Evolutionary conservation across 345 rosid species (phyloP).

Genomic region (Mallotus nudiflorus): DNA sequence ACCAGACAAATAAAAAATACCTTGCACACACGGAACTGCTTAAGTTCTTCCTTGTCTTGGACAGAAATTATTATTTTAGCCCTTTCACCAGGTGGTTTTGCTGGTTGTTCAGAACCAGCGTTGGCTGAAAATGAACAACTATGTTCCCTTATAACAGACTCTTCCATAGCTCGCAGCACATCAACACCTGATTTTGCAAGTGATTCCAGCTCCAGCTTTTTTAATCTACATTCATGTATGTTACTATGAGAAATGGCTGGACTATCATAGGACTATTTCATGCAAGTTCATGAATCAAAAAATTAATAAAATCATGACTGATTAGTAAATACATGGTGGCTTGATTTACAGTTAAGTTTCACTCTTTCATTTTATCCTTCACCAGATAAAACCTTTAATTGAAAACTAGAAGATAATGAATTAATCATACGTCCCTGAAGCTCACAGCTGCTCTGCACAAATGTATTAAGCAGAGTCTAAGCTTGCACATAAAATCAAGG

Average conservation of each 20-base stretch:
- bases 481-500: neutral
- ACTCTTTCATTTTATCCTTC: neutral
- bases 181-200: conserved; percentile 51
- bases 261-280: neutral
- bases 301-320: neutral
- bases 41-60: conserved; percentile 66
- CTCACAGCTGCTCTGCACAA: neutral
- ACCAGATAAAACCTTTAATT: neutral
- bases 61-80: conserved; percentile 66
- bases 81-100: conserved; percentile 43
- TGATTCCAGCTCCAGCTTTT: conserved; percentile 68
- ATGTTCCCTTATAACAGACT: conserved; percentile 40
- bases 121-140: conserved; percentile 34
- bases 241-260: conserved; percentile 1
- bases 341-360: neutral
- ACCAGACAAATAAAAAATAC: conserved; percentile 33
- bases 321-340: neutral
- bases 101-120: conserved; percentile 31
- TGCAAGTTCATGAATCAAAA: neutral
- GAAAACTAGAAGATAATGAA: neutral
- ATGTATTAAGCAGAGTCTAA: neutral
- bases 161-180: conserved; percentile 55
- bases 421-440: neutral
- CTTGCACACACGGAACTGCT: conserved; percentile 64
- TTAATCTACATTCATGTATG: conserved; percentile 46